Evolutionary conservation across 1,284 basidiomycete species (phyloP), one percentile per base, ranked within the genome.

Genomic region (Singerocomus rubriflavus): DNA sequence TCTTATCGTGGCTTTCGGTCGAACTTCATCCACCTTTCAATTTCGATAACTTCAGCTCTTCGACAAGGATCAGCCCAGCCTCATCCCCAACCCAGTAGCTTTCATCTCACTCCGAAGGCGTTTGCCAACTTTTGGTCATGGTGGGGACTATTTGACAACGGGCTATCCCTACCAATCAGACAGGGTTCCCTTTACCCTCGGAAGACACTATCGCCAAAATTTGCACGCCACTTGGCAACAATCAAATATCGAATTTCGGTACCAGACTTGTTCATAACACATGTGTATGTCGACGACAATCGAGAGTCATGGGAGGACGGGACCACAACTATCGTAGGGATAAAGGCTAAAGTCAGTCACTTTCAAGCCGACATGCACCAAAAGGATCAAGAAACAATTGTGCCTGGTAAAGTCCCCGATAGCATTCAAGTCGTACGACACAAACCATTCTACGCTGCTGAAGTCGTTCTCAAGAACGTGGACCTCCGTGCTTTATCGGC

Each of bases 331-430:
- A 86, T 85, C 64, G 78, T 98, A 37, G 95, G 95, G 4, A 71
- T 86, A 27, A 98, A 98, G 69, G 88, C 85, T 8, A 79, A 87
- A 56, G 80, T 96, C 35, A 84, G 85, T 37, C 80, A 84, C 32
- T 87, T 98, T 66, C 85, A 89, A 57, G 88, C 89, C 34, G 96
- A 98, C 64, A 79, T 97, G 71, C 96, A 98, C 67, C 94, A 98
- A 70, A 80, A 94, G 48, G 88, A 91, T 57, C 88, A 96, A 68
- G 93, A 96, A 71, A 74, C 75, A 16, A 77, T 78, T 1, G 76
- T 80, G 6, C 71, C 75, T 13, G 80, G 77, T 6, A 68, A 71
- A 46, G 61, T 73, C 48, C 74, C 76, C 6, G 69, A 75, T 35
- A 74, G 74, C 11, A 73, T 71, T 25, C 86, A 86, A 66, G 74